Base-by-base conservation (phyloP, 495 filamentous ascomycete genomes). In the Cercophora newfieldiana region DNA sequence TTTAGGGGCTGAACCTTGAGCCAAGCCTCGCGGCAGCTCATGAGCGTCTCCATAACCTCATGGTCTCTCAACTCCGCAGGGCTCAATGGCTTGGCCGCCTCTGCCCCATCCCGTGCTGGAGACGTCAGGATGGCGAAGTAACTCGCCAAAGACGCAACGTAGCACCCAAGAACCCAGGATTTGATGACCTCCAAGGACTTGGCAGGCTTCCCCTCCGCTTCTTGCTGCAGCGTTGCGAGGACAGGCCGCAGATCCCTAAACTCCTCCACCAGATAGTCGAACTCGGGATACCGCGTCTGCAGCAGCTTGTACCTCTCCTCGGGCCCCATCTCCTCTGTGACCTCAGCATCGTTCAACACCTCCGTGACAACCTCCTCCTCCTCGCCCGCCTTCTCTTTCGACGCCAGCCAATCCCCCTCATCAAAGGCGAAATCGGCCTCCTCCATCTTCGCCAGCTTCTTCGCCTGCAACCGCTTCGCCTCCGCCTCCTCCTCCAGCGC, bases 401-500 rank as follows among this genome's bases (percentile, higher is more conserved):
- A 70, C 28, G 80, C 82, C 22, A 86, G 68, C 95, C 94, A 97
- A 62, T 94, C 92, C 47, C 85, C 83, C 74, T 96, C 91, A 68
- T 97, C 92, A 61, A 97, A 96, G 1, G 91, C 88, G 71, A 96
- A 98, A 74, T 99, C 96, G 48, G 88, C 91, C 71, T 95, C 93
- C 18, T 87, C 83, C 89, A 97, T 91, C 65, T 88, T 87, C 69
- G 91, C 81, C 54, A 97, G 75, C 69, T 92, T 93, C 84, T 96
- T 97, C 73, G 91, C 86, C 77, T 98, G 95, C 28, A 98, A 74
- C 53, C 93, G 81, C 70, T 87, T 86, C 25, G 94, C 95, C 72
- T 98, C 95, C 7, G 85, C 85, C 75, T 98, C 96, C 81, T 99
- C 95, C 69, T 93, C 93, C 63, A 95, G 75, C 0, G 94, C 94